Conservation (phyloP, 352 stramenopile genomes). For the Lagenidium giganteum region DNA sequence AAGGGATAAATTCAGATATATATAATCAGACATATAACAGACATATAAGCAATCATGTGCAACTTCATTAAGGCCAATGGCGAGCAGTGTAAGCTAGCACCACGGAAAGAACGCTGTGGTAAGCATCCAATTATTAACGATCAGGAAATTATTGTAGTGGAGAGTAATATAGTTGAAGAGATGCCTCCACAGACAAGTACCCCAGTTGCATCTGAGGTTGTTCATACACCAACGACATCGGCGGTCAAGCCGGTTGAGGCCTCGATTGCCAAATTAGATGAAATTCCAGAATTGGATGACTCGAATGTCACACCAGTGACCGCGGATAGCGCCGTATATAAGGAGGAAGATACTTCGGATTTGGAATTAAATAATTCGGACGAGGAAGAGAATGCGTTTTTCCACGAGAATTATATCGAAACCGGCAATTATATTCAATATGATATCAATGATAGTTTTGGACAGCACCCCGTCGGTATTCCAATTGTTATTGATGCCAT, state of each 20-base stretch:
- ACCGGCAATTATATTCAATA: constrained; percentile 11
- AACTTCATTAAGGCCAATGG: background rate
- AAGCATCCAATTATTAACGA: background rate
- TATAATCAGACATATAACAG: too few relatives aligned
- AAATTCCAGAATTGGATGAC: constrained; percentile 8
- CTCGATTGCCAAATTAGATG: constrained; percentile 2
- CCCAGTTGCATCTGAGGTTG: background rate
- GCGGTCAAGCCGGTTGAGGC: constrained; percentile 7
- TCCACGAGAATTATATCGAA: constrained; percentile 12
- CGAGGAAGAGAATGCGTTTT: constrained; percentile 9
- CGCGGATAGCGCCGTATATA: constrained; percentile 9
- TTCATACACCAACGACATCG: constrained; percentile 11
- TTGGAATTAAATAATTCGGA: constrained; percentile 11
- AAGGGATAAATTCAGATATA: too few relatives aligned
- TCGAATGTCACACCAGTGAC: constrained; percentile 9
- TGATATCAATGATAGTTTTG: constrained; percentile 1
- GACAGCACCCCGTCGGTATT: too few relatives aligned
- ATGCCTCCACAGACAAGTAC: constrained; percentile 4
- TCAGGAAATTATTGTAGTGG: background rate
- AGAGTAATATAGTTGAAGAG: constrained; percentile 11
- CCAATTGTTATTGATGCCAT: constrained; percentile 4
- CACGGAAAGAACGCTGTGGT: background rate
- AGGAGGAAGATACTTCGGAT: constrained; percentile 9
- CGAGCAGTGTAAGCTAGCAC: background rate
- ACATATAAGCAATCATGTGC: background rate